Conservation (phyloP, 148 eudicot species). For the Heliamphora exappendiculata region DNA sequence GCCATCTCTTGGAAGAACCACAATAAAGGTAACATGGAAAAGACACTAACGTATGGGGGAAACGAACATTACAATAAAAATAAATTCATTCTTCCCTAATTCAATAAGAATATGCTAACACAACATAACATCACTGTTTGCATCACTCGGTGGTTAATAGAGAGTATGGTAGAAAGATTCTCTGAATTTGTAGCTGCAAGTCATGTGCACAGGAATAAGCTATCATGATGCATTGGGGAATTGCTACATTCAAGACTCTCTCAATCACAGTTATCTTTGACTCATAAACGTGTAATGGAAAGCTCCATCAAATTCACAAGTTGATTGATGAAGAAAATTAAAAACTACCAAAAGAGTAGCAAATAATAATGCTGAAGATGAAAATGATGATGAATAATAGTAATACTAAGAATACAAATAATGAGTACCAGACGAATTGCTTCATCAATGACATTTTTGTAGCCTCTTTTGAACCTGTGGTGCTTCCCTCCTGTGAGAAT, state of each 20-base stretch:
- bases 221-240: not conserved
- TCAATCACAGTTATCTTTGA: not conserved
- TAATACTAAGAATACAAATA: not conserved
- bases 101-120: not conserved
- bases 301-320: not conserved
- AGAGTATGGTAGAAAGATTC: not conserved
- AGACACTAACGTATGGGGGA: not conserved
- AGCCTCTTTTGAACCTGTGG: constrained; percentile 95
- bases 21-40: not conserved
- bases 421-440: constrained; percentile 80
- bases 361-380: not conserved
- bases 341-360: not conserved
- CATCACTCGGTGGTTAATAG: not conserved
- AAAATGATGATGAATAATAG: not conserved
- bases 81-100: not conserved
- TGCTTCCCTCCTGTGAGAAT: constrained; percentile 79
- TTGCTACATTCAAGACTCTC: not conserved
- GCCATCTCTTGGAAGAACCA: not conserved
- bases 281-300: not conserved
- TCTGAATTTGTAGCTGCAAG: constrained; percentile 3
- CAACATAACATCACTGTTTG: not conserved
- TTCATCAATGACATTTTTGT: constrained; percentile 97
- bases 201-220: not conserved
- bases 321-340: not conserved
- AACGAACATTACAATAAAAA: not conserved